phyloP scores from a whole-genome alignment of 768 basidiomycete species.

The Tylopilus vinaceipallidus region DNA sequence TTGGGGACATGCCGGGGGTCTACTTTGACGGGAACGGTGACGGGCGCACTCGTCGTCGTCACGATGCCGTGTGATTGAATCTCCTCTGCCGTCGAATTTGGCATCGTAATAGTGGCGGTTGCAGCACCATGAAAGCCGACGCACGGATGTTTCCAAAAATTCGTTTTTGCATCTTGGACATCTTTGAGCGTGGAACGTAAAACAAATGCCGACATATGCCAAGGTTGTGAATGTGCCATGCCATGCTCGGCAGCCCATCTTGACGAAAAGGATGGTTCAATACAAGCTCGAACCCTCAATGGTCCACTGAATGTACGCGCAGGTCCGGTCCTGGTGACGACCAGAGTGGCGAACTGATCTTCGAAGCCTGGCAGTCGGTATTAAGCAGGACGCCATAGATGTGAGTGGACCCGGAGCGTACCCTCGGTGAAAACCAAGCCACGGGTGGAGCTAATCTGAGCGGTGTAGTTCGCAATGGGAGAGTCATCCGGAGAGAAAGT shows the following conservation, averaged over 20 bases:
- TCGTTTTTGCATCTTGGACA: neutral
- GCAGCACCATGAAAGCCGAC: neutral
- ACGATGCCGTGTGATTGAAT: neutral
- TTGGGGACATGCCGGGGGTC: neutral
- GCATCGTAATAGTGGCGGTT: too few relatives aligned
- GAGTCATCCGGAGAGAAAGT: neutral
- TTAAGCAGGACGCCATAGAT: neutral
- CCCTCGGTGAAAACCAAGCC: neutral
- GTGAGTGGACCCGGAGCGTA: neutral
- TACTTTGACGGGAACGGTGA: slow-evolving; percentile 9
- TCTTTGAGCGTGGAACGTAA: slow-evolving; percentile 1
- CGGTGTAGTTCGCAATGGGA: neutral
- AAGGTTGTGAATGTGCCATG: neutral
- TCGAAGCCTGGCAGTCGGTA: neutral
- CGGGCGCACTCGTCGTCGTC: slow-evolving; percentile 6
- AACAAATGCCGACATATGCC: neutral
- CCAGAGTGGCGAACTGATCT: neutral
- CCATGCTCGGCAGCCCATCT: neutral
- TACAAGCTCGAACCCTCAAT: neutral
- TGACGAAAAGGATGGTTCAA: neutral
- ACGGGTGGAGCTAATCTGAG: neutral
- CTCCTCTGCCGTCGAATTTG: slow-evolving; percentile 4
- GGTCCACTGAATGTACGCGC: too few relatives aligned
- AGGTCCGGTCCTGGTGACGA: too few relatives aligned
- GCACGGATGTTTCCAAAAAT: neutral